phyloP scores from a whole-genome alignment of 176 grass and related monocot genomes.

The Phoenix dactylifera region DNA sequence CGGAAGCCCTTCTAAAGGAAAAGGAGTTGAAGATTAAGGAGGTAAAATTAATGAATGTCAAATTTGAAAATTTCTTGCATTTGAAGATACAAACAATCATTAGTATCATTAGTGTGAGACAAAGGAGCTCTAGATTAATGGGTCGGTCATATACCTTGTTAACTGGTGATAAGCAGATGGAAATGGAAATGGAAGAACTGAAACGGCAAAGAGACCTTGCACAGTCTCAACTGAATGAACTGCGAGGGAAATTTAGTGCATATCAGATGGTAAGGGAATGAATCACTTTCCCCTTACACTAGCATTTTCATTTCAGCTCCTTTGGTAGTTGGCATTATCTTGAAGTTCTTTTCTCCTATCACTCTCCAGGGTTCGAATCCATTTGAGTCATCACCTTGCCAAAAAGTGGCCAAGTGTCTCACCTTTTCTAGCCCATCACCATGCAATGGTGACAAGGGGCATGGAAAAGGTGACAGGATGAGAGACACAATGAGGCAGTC shows the following conservation, averaged over 20 bases:
- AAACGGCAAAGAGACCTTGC: constrained; percentile 71
- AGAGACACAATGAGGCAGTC: constrained; percentile 59
- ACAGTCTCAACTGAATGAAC: constrained; percentile 46
- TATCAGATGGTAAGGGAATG: constrained; percentile 34
- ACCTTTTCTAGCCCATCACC: constrained; percentile 57
- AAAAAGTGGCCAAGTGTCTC: constrained; percentile 48
- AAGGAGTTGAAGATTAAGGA: constrained; percentile 75
- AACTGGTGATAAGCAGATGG: constrained; percentile 40
- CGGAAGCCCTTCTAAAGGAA: constrained; percentile 57
- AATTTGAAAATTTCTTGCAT: too few relatives aligned
- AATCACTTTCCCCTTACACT: too few relatives aligned
- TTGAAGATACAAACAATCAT: too few relatives aligned
- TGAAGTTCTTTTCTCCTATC: constrained; percentile 7
- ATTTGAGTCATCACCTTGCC: constrained; percentile 53
- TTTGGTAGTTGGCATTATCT: neutral
- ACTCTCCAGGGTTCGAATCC: constrained; percentile 65
- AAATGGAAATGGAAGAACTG: constrained; percentile 73
- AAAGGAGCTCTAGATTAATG: too few relatives aligned
- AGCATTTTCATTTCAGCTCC: neutral
- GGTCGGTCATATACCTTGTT: too few relatives aligned
- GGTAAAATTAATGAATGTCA: constrained; percentile 34
- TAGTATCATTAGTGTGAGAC: too few relatives aligned
- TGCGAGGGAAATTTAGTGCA: constrained; percentile 39
- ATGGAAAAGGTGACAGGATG: constrained; percentile 2
- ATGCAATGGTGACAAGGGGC: constrained; percentile 39